Evolutionary conservation across 306 rosid species (phyloP).

Genomic region (Macrotyloma uniflorum): DNA sequence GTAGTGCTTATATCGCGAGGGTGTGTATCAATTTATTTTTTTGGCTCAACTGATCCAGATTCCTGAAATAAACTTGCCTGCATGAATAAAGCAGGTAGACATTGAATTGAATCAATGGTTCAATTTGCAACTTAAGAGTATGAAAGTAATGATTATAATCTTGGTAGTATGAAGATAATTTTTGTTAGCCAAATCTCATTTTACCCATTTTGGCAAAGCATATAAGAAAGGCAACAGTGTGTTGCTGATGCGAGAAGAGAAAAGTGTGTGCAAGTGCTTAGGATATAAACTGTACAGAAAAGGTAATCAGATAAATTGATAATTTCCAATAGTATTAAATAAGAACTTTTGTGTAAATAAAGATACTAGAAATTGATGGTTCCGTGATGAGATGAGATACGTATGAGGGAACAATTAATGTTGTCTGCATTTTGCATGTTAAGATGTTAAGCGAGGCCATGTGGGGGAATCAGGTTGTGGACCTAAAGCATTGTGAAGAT

Average conservation of each 20-base stretch:
- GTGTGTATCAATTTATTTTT: neutral
- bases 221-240: neutral
- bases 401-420: slow-evolving; percentile 31
- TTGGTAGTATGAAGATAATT: neutral
- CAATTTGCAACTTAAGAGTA: neutral
- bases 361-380: neutral
- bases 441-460: slow-evolving; percentile 27
- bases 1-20: neutral
- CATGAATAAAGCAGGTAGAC: neutral
- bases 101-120: slow-evolving; percentile 2
- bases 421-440: neutral
- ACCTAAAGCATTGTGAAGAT: slow-evolving; percentile 45
- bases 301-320: neutral
- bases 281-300: neutral
- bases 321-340: neutral
- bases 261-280: neutral
- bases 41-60: neutral
- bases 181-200: slow-evolving; percentile 26
- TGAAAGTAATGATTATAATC: slow-evolving; percentile 16
- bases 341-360: neutral
- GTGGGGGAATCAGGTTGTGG: slow-evolving; percentile 49
- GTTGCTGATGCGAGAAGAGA: neutral
- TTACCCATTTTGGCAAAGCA: slow-evolving; percentile 20
- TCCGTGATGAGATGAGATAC: neutral
- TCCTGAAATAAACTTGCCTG: neutral